Percentiles rank a stretch among this genome's conserved stretches.
phyloP scores from a whole-genome alignment of 768 basidiomycete species.

The Pleurotus pulmonarius region DNA sequence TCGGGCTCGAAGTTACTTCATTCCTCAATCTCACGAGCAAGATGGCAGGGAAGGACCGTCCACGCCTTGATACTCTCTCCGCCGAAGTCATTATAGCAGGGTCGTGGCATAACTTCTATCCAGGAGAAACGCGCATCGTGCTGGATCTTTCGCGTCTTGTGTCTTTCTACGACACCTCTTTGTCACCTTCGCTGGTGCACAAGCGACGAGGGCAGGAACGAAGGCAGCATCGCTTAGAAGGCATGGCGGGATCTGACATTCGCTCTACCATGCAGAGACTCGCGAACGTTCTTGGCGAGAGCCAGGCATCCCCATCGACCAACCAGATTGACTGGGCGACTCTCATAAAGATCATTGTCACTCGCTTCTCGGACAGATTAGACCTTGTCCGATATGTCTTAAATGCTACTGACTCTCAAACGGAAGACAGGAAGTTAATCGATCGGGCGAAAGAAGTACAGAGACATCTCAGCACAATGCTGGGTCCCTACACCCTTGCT shows the following conservation, averaged over 20 bases:
- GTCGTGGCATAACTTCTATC: conserved; percentile 36
- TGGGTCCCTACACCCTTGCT: conserved; percentile 26
- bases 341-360: conserved; percentile 30
- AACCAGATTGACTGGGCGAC: conserved; percentile 41
- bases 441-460: conserved; percentile 19
- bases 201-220: conserved; percentile 26
- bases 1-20: conserved; percentile 35
- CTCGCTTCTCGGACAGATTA: conserved; percentile 39
- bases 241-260: conserved; percentile 25
- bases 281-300: conserved; percentile 17
- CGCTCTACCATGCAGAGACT: conserved; percentile 20
- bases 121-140: conserved; percentile 40
- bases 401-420: conserved; percentile 14
- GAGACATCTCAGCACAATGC: conserved; percentile 25
- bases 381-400: conserved; percentile 35
- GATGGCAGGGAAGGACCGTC: conserved; percentile 3
- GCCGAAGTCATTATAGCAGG: conserved; percentile 27
- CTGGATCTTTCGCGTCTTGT: conserved; percentile 37
- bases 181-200: conserved; percentile 32
- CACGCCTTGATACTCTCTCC: background rate
- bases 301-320: conserved; percentile 8
- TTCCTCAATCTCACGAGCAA: conserved; percentile 26
- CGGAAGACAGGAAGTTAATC: background rate
- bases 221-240: conserved; percentile 30
- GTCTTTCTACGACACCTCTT: conserved; percentile 38